Conservation (phyloP, 768 basidiomycete species). For the Clitopilus passeckerianus region DNA sequence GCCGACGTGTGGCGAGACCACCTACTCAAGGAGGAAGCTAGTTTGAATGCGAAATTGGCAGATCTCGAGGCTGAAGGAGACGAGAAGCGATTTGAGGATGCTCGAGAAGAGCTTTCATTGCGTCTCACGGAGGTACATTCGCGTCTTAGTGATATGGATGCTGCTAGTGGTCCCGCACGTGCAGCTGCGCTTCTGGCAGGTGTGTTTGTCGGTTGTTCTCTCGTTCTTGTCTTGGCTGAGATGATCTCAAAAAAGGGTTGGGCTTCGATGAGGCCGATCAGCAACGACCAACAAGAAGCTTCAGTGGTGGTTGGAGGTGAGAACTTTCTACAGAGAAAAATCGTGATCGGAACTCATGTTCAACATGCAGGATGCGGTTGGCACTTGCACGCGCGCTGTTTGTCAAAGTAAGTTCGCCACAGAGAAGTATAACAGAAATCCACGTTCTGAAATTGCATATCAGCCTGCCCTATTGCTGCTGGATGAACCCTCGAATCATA, state of each 20-base stretch:
- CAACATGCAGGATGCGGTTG: conserved; percentile 74
- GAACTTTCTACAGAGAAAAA: conserved; percentile 8
- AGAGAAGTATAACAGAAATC: neutral
- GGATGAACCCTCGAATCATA: conserved; percentile 97
- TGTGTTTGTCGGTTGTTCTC: conserved; percentile 18
- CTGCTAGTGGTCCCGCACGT: conserved; percentile 92
- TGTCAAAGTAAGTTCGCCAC: conserved; percentile 61
- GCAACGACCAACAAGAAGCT: conserved; percentile 72
- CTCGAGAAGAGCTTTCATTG: conserved; percentile 77
- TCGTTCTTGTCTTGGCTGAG: neutral
- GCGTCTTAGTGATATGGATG: conserved; percentile 95
- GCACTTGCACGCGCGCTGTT: conserved; percentile 94
- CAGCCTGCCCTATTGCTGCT: conserved; percentile 74
- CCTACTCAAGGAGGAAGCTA: conserved; percentile 77
- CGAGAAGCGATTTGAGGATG: conserved; percentile 78
- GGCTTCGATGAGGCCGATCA: conserved; percentile 92
- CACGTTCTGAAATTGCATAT: neutral
- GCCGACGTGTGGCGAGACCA: conserved; percentile 99
- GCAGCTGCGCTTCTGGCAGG: conserved; percentile 88
- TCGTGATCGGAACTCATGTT: conserved; percentile 1
- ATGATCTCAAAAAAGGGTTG: conserved; percentile 47
- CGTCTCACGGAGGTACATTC: conserved; percentile 87
- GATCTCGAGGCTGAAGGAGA: conserved; percentile 72
- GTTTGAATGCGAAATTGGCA: conserved; percentile 67
- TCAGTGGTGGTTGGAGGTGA: conserved; percentile 95